phyloP scores from a whole-genome alignment of 108 stramenopile genomes.

The Pseudonitzschia delicatissima region DNA sequence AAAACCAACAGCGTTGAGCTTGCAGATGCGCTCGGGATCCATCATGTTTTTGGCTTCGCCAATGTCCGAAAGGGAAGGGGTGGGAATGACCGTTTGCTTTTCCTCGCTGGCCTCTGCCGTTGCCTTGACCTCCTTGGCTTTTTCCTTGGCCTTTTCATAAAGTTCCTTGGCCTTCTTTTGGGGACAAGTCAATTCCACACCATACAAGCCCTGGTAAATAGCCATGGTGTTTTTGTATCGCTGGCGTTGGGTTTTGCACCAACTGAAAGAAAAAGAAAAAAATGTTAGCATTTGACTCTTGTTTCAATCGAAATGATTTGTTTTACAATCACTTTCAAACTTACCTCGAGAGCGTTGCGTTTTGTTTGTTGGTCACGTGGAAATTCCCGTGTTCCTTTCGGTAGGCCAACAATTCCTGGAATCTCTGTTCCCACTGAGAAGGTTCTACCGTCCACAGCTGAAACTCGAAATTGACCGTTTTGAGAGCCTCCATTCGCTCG shows the following conservation, averaged over 20 bases:
- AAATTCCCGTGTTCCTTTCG: not conserved
- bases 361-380: not conserved
- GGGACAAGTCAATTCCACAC: not conserved
- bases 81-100: not conserved
- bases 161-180: constrained; percentile 1
- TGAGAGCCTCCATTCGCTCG: constrained; percentile 3
- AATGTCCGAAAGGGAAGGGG: not conserved
- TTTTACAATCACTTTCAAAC: no score
- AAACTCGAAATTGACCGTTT: not conserved
- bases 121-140: not conserved
- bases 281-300: no score
- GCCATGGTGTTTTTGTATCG: constrained; percentile 9
- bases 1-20: not conserved
- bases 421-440: constrained; percentile 5
- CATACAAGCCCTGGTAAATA: constrained; percentile 3
- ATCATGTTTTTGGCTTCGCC: constrained; percentile 4
- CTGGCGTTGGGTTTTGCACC: constrained; percentile 5
- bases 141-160: constrained; percentile 6
- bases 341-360: not conserved
- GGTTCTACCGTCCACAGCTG: constrained; percentile 5
- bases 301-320: no score
- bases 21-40: constrained; percentile 3
- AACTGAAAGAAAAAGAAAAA: no score
- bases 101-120: not conserved
- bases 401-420: constrained; percentile 1